Evolutionary conservation across 1,284 basidiomycete genomes (phyloP), one percentile per base, ranked within the genome.

Genomic region (Caloboletus inedulis): DNA sequence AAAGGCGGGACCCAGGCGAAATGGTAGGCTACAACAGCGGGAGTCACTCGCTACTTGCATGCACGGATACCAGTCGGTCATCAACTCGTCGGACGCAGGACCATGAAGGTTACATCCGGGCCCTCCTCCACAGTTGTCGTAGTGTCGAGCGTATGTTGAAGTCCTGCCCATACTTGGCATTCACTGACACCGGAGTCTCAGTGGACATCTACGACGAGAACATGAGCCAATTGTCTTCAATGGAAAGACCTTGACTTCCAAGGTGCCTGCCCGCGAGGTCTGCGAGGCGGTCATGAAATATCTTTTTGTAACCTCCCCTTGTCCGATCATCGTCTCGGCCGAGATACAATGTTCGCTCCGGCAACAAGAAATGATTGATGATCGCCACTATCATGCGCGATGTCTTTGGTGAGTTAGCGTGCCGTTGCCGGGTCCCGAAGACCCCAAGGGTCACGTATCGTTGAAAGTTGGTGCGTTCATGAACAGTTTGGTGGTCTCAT

Each of bases 71-170:
- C n/a, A 5, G 87, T 98, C 12, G 95, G 95, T 0, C 85, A 94
- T 60, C 97, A 99, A 66, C 85, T 97, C 52, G 84, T 95, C 9
- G 96, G 97, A 3, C 87, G 89, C 49, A 94, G 91, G 57, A 98
- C 96, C 0, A 86, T 96, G 96, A 98, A 65, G 96, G 96, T 0
- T 99, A 98, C 66, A 94, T 98, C 55, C 82, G 96, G 0, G 95
- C 95, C 0, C 75, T 99, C 39, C 76, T 97, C 45, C 89, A 91
- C 52, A 88, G 93, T 29, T 98, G 95, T 61, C 82, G 96, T 18
- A 92, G 89, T 53, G 96, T 99, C 33, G 94, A 98, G 71, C 70
- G 94, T 94, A 61, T 62, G 89, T 79, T 41, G 34, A 29, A 37
- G 16, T 54, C n/a, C 29, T 27, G 13, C 39, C 27, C 13, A 33